Evolutionary conservation across 495 filamentous ascomycete genomes (phyloP).

Genomic region (Cenococcum geophilum): DNA sequence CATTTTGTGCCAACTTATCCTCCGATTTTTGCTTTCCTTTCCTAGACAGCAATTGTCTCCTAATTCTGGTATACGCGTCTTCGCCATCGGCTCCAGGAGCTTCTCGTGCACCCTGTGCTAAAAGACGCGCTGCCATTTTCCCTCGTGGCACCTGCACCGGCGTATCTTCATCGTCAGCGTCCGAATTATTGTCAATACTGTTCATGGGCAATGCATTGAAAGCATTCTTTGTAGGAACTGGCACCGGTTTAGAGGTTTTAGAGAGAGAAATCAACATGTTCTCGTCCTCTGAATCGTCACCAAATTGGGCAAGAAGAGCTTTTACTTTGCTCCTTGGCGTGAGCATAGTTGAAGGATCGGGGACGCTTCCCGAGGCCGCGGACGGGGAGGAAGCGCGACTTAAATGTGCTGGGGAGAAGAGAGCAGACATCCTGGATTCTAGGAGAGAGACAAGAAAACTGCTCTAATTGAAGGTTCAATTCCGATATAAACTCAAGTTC

Average conservation of each 20-base stretch:
- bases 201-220: not conserved
- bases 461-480: not conserved
- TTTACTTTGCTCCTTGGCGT: not conserved
- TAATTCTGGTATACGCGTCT: constrained; percentile 20
- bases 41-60: constrained; percentile 5
- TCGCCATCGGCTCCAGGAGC: constrained; percentile 14
- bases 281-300: constrained; percentile 1
- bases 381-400: not conserved
- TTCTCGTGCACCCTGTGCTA: constrained; percentile 2
- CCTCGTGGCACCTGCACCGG: constrained; percentile 16
- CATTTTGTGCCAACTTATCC: not conserved
- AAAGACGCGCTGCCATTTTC: constrained; percentile 19
- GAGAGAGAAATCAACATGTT: not conserved
- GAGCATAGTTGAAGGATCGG: not conserved
- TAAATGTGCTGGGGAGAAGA: not conserved
- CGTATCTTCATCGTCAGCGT: constrained; percentile 13
- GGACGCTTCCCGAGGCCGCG: not conserved
- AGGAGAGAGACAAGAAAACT: not conserved
- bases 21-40: not conserved
- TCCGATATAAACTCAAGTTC: not conserved
- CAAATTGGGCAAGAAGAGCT: not conserved
- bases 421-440: not conserved
- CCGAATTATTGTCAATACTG: constrained; percentile 13
- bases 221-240: not conserved
- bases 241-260: not conserved